phyloP scores from a whole-genome alignment of 345 rosid species.

The Brassica juncea region DNA sequence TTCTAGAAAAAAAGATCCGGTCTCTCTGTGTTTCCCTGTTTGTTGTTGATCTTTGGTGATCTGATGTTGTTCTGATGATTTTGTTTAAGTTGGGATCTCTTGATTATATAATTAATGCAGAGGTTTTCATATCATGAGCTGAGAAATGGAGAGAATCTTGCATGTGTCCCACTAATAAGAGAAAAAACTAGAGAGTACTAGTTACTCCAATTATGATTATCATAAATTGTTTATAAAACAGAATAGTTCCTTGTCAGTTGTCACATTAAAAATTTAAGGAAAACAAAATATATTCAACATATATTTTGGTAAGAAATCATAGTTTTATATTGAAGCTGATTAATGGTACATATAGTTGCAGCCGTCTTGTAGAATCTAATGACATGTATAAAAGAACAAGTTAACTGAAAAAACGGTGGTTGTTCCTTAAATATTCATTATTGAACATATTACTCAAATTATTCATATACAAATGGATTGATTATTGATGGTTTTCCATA shows the following conservation, averaged over 20 bases:
- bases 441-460: slow-evolving; percentile 15
- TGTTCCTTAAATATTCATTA: neutral
- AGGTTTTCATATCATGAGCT: slow-evolving; percentile 18
- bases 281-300: neutral
- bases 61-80: slow-evolving; percentile 4
- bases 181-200: slow-evolving; percentile 11
- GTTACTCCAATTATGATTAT: neutral
- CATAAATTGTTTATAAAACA: neutral
- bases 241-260: neutral
- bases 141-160: slow-evolving; percentile 28
- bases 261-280: neutral
- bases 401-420: slow-evolving; percentile 43
- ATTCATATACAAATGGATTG: neutral
- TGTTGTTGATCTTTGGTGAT: slow-evolving; percentile 17
- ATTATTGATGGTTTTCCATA: slow-evolving; percentile 25
- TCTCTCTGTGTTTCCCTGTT: slow-evolving; percentile 7
- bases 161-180: slow-evolving; percentile 29
- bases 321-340: neutral
- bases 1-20: neutral
- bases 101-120: neutral
- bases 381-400: slow-evolving; percentile 20
- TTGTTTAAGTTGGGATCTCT: neutral
- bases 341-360: slow-evolving; percentile 19
- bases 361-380: slow-evolving; percentile 15
- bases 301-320: neutral